These are phyloP conservation scores for Stachybotrys chartarum DNA, from an alignment of 2,329 filamentous ascomycete species.

Conservation along the genomic window DNA sequence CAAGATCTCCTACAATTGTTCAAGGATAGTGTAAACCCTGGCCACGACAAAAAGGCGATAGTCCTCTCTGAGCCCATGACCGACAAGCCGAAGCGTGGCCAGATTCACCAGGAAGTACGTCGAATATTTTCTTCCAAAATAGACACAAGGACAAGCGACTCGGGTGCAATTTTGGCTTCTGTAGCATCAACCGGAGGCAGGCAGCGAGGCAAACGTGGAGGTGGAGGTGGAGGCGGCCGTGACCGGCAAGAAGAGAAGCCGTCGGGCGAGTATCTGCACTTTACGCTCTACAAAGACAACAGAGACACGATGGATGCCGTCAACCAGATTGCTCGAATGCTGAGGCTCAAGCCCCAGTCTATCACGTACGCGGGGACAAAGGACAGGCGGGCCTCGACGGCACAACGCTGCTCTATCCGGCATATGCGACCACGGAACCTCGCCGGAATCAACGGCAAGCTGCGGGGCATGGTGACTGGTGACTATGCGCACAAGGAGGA, in stretches of 20 bases:
- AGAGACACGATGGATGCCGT: constrained; percentile 93
- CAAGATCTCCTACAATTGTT: constrained; percentile 34
- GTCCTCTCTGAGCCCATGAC: constrained; percentile 33
- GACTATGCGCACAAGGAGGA: constrained; percentile 72
- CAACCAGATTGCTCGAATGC: constrained; percentile 64
- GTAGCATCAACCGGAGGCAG: constrained; percentile 46
- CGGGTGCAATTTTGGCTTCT: constrained; percentile 57
- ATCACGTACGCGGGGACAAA: constrained; percentile 81
- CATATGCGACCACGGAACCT: constrained; percentile 50
- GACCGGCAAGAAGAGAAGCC: constrained; percentile 22
- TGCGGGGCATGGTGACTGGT: constrained; percentile 60
- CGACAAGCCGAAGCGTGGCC: constrained; percentile 37
- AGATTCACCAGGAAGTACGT: constrained; percentile 58
- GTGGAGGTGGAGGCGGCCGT: constrained; percentile 12
- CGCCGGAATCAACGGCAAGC: constrained; percentile 55
- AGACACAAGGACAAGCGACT: constrained; percentile 60
- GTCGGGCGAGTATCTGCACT: constrained; percentile 74
- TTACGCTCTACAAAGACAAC: constrained; percentile 93
- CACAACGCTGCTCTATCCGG: constrained; percentile 67
- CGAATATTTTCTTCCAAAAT: constrained; percentile 73
- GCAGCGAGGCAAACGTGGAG: constrained; percentile 13
- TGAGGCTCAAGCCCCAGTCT: constrained; percentile 67
- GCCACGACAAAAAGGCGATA: constrained; percentile 18
- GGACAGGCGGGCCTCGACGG: constrained; percentile 79
- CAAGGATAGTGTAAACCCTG: constrained; percentile 23